These are phyloP conservation scores for Diaporthe australafricana DNA, from an alignment of 2,329 filamentous ascomycete species.

Conservation along the genomic window DNA sequence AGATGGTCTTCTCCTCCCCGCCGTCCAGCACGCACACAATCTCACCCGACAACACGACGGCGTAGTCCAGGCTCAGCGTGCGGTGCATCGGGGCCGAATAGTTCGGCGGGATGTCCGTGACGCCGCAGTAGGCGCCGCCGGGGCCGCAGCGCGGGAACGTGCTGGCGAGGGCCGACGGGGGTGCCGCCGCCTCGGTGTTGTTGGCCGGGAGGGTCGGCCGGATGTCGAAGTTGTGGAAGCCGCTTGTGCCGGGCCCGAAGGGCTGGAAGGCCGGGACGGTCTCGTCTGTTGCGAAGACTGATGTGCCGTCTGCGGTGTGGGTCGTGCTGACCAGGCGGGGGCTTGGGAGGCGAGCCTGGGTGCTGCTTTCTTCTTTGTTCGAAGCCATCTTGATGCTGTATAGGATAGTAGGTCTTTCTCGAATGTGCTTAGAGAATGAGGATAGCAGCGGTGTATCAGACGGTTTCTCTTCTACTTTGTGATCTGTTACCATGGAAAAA, in stretches of 20 bases:
- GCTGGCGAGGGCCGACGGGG: conserved; percentile 29
- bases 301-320: conserved; percentile 45
- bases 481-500: neutral
- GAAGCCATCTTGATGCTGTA: conserved; percentile 1
- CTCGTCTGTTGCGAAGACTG: conserved; percentile 47
- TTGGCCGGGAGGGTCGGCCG: conserved; percentile 46
- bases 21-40: conserved; percentile 54
- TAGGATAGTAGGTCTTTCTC: neutral
- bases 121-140: conserved; percentile 49
- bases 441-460: neutral
- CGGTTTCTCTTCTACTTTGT: no score
- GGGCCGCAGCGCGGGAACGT: conserved; percentile 50
- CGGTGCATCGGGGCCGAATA: conserved; percentile 53
- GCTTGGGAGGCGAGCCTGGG: neutral
- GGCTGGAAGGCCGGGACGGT: conserved; percentile 44
- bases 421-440: neutral
- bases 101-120: conserved; percentile 47
- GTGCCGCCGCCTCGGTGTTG: conserved; percentile 41
- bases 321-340: conserved; percentile 47
- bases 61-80: conserved; percentile 55
- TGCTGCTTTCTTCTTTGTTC: neutral
- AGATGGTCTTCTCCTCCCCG: conserved; percentile 52
- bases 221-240: conserved; percentile 48
- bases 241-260: conserved; percentile 45
- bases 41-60: conserved; percentile 51